Conservation (phyloP, 176 grass and related monocot genomes). For the Zea luxurians region DNA sequence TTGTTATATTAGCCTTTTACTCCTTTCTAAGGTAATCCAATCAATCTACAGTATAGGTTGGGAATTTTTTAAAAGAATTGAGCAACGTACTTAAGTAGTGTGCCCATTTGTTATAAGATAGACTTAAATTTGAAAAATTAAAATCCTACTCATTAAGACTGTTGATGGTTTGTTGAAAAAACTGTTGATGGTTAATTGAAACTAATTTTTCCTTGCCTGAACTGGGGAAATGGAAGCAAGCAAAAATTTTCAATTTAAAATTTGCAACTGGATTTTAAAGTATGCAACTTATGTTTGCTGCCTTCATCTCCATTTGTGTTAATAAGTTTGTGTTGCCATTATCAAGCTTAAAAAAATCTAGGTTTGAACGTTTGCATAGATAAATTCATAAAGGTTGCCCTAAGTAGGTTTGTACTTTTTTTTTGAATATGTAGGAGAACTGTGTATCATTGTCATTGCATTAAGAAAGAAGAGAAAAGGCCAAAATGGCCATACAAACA, state of each 20-base stretch:
- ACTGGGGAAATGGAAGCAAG: constrained; percentile 5
- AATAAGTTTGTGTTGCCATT: constrained; percentile 5
- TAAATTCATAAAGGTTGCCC: background rate
- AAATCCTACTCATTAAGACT: background rate
- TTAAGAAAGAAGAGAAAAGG: too few species aligned
- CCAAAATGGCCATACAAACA: too few species aligned
- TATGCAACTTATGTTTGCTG: background rate
- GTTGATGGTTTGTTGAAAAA: background rate
- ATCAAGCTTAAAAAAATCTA: constrained; percentile 9
- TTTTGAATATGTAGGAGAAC: too few species aligned
- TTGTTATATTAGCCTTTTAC: background rate
- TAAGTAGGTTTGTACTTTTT: constrained; percentile 28
- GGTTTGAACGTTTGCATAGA: background rate
- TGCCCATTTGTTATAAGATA: constrained; percentile 4
- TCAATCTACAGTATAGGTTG: background rate
- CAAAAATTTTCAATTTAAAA: background rate
- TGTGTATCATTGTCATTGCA: too few species aligned
- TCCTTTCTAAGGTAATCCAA: constrained; percentile 19
- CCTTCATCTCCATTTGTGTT: constrained; percentile 22
- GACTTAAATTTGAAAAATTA: constrained; percentile 20
- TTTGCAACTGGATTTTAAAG: background rate
- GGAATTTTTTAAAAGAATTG: background rate
- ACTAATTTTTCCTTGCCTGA: constrained; percentile 4
- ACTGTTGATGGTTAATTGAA: background rate
- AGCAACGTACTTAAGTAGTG: constrained; percentile 15